Conservation (phyloP, 2,329 filamentous ascomycete species). For the Coleophoma cylindrospora region DNA sequence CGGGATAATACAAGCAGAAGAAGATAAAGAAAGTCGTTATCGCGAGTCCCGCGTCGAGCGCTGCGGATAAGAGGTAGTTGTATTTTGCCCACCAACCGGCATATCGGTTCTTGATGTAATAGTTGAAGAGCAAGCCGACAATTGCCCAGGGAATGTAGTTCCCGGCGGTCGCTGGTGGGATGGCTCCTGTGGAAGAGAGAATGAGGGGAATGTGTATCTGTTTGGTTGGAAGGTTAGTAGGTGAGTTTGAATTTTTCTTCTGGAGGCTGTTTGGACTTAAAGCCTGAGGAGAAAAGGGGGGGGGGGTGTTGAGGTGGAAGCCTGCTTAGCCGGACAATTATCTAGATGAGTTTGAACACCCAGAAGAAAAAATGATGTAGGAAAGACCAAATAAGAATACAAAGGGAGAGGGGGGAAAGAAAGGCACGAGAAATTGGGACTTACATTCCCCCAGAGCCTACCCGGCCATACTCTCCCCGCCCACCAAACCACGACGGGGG, state of each 20-base stretch:
- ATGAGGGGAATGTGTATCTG: conserved; percentile 24
- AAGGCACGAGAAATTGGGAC: too few relatives aligned
- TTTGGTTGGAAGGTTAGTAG: too few relatives aligned
- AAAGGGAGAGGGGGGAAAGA: too few relatives aligned
- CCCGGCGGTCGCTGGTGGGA: conserved; percentile 52
- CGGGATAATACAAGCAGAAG: conserved; percentile 33
- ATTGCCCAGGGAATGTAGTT: conserved; percentile 72
- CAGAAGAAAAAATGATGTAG: too few relatives aligned
- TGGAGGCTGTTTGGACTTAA: too few relatives aligned
- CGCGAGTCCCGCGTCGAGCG: conserved; percentile 63
- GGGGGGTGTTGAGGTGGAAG: too few relatives aligned
- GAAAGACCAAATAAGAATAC: too few relatives aligned
- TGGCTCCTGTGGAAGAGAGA: neutral
- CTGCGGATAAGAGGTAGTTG: conserved; percentile 68
- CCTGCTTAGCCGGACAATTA: too few relatives aligned
- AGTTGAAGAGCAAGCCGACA: conserved; percentile 67
- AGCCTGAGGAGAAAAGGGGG: too few relatives aligned
- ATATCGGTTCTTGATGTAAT: conserved; percentile 55
- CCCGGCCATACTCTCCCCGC: neutral
- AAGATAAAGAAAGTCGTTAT: conserved; percentile 65
- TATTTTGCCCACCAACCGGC: conserved; percentile 65
- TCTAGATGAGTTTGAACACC: too few relatives aligned
- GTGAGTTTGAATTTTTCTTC: neutral
- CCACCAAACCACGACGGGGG: conserved; percentile 50
- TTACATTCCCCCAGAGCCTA: too few relatives aligned